phyloP scores from a whole-genome alignment of 129 eudicot species.

The Tanacetum coccineum region DNA sequence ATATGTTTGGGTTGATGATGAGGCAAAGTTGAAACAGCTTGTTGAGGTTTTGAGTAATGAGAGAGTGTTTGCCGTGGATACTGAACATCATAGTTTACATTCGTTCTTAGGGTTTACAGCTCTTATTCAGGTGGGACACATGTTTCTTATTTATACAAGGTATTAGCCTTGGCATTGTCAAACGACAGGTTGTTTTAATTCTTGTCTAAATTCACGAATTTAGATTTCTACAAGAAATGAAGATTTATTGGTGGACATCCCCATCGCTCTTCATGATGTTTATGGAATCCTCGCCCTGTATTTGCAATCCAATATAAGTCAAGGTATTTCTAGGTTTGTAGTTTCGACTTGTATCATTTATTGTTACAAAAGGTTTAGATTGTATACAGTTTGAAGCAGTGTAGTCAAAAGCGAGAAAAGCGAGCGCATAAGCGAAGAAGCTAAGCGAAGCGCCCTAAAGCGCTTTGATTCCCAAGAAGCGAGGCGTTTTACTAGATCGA shows the following conservation, averaged over 20 bases:
- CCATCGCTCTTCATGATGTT: slow-evolving; percentile 76
- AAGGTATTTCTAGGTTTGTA: slow-evolving; percentile 47
- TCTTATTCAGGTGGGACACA: slow-evolving; percentile 58
- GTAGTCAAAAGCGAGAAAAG: too few relatives aligned
- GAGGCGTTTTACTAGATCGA: too few relatives aligned
- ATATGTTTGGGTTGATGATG: slow-evolving; percentile 68
- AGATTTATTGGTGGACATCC: slow-evolving; percentile 83
- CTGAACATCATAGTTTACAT: slow-evolving; percentile 84
- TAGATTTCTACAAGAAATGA: slow-evolving; percentile 73
- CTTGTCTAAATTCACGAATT: slow-evolving; percentile 8
- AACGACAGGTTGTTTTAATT: not conserved
- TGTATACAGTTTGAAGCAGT: slow-evolving; percentile 13
- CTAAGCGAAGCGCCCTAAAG: too few relatives aligned
- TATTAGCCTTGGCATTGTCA: slow-evolving; percentile 6
- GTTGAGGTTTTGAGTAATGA: slow-evolving; percentile 62
- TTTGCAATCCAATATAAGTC: slow-evolving; percentile 75
- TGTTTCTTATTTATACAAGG: not conserved
- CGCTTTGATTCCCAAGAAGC: too few relatives aligned
- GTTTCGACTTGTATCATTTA: not conserved
- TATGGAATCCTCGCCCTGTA: slow-evolving; percentile 67
- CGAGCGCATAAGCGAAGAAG: too few relatives aligned
- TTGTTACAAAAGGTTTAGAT: not conserved
- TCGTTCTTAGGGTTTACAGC: slow-evolving; percentile 91
- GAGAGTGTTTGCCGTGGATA: slow-evolving; percentile 77
- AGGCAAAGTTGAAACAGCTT: slow-evolving; percentile 55